These are phyloP conservation scores for Colletotrichum orchidophilum DNA, from an alignment of 2,329 filamentous ascomycete species.

Conservation along the genomic window DNA sequence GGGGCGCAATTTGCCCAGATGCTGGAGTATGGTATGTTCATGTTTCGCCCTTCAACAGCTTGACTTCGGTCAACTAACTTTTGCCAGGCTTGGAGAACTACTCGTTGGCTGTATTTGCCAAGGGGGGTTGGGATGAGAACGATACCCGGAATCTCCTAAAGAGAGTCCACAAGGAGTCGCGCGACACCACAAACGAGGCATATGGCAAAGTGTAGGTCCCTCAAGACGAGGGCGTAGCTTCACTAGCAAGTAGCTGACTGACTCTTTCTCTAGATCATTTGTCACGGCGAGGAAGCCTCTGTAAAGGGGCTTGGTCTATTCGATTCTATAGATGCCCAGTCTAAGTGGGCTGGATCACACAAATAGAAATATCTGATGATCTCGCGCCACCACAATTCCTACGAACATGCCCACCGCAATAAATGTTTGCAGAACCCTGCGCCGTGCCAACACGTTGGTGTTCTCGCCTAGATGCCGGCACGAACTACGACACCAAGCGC, in stretches of 20 bases:
- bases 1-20: slow-evolving; percentile 48
- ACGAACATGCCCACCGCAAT: no score
- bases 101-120: slow-evolving; percentile 44
- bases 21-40: slow-evolving; percentile 46
- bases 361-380: not conserved
- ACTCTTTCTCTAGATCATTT: slow-evolving; percentile 21
- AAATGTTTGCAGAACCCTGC: not conserved
- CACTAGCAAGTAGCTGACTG: no score
- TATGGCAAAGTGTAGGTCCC: slow-evolving; percentile 45
- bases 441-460: not conserved
- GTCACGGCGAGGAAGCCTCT: slow-evolving; percentile 33
- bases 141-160: slow-evolving; percentile 43
- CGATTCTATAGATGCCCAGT: not conserved
- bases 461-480: no score
- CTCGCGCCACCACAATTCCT: not conserved
- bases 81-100: slow-evolving; percentile 40
- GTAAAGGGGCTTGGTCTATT: not conserved
- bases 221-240: not conserved
- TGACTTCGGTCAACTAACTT: slow-evolving; percentile 18
- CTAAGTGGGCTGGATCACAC: not conserved
- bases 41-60: not conserved
- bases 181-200: slow-evolving; percentile 41
- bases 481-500: not conserved
- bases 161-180: slow-evolving; percentile 43
- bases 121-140: slow-evolving; percentile 44